Base-by-base conservation (phyloP, 2,329 filamentous ascomycete genomes). In the Dothiorella sarmentorum region DNA sequence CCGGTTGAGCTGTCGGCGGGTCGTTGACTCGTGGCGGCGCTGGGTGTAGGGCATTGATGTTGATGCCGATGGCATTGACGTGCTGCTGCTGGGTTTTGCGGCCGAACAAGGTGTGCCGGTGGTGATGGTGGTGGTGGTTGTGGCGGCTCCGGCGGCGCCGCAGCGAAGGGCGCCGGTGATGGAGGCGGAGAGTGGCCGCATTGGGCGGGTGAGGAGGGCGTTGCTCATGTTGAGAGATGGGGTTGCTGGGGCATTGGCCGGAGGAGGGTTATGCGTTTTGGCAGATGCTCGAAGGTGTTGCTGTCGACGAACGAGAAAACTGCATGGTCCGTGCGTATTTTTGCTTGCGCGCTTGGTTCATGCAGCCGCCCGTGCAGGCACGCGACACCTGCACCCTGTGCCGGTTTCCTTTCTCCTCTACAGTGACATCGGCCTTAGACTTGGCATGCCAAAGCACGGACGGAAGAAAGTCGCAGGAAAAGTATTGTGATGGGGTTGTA, bases 141-240 rank as follows among this genome's bases (percentile, higher is more conserved):
- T 17, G 18, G 40, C 3, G 22, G 40, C 18, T 11, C 10, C 10
- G 6, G 26, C 33, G 29, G 26, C 42, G 18, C 52, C n/a, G 56
- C 43, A 38, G 43, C 44, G 55, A 20, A 47, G 53, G 18, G n/a
- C 26, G 29, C 17, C 24, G 27, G 29, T 17, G 55, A 57, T 45
- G 42, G 56, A 58, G 31, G 56, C 13, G 44, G 43, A 58, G 22
- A 58, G 56, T 1, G 56, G 56, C 56, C 56, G 43, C 44, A 58
- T 35, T 42, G 56, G 56, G 44, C 56, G 43, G 11, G 33, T 9
- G 44, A 58, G 44, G 44, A 58, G 24, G 17, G 44, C 33, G 56
- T 58, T 58, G 56, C 56, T 58, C 56, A 58, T 58, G 31, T 5
- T 51, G 44, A n/a, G n/a, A 13, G 42, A 38, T 38, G 29, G 55